Evolutionary conservation across 805 yeast species (phyloP).

Genomic region (Schizosaccharomyces pombe): DNA sequence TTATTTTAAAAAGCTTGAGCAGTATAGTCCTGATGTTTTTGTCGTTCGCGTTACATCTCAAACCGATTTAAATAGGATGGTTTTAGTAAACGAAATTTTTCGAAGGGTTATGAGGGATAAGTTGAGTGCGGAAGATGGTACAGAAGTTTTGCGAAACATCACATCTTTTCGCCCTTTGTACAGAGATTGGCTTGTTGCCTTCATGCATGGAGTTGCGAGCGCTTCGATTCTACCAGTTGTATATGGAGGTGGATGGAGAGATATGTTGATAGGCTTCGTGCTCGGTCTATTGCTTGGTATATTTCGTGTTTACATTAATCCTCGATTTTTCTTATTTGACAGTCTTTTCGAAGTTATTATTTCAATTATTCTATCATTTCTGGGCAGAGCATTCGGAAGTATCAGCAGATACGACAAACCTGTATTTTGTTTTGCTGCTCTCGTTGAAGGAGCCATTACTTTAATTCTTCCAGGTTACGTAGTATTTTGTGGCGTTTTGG

Average conservation of each 20-base stretch:
- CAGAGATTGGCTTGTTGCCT: conserved; percentile 53
- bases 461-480: conserved; percentile 85
- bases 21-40: conserved; percentile 85
- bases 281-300: conserved; percentile 67
- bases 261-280: conserved; percentile 60
- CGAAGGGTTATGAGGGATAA: conserved; percentile 77
- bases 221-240: conserved; percentile 70
- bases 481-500: conserved; percentile 76
- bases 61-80: conserved; percentile 56
- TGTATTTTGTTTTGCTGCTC: conserved; percentile 64
- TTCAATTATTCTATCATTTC: conserved; percentile 64
- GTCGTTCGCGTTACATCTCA: conserved; percentile 74
- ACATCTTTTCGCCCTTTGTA: conserved; percentile 36
- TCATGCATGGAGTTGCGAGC: conserved; percentile 60
- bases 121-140: conserved; percentile 72
- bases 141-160: conserved; percentile 41
- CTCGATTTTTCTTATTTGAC: conserved; percentile 58
- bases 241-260: conserved; percentile 71
- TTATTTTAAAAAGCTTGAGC: conserved; percentile 79
- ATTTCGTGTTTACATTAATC: conserved; percentile 57
- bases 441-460: conserved; percentile 76
- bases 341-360: conserved; percentile 87
- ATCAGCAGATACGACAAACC: conserved; percentile 25
- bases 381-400: conserved; percentile 77
- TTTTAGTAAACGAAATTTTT: conserved; percentile 61